These are phyloP conservation scores for Tylopilus subfusipes DNA, from an alignment of 768 basidiomycete genomes.

Conservation along the genomic window DNA sequence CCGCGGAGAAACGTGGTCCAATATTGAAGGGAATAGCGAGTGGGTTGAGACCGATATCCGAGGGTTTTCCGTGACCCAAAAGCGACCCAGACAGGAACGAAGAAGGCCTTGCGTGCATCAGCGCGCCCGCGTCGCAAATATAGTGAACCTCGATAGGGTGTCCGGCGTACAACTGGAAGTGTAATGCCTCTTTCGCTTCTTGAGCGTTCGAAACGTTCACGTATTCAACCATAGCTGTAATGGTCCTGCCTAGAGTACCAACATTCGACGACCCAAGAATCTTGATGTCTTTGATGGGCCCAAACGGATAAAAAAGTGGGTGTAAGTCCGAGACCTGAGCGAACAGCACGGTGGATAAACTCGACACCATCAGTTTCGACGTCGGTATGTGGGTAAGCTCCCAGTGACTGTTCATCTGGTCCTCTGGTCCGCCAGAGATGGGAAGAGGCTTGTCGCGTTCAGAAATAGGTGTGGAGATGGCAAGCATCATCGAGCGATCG, in stretches of 20 bases:
- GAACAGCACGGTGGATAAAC: constrained; percentile 65
- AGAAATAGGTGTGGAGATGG: constrained; percentile 40
- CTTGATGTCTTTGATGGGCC: constrained; percentile 60
- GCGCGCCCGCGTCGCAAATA: constrained; percentile 22
- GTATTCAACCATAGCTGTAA: constrained; percentile 66
- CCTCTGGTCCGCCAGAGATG: constrained; percentile 28
- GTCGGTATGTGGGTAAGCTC: constrained; percentile 40
- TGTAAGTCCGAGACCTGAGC: constrained; percentile 63
- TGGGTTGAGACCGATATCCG: constrained; percentile 30
- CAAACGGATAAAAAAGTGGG: constrained; percentile 73
- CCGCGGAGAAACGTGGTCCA: constrained; percentile 7
- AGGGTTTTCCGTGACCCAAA: constrained; percentile 11
- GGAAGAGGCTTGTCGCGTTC: constrained; percentile 24
- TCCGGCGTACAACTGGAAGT: constrained; percentile 60
- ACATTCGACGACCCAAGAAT: constrained; percentile 38
- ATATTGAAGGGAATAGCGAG: constrained; percentile 32
- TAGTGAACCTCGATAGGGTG: constrained; percentile 39
- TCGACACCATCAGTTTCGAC: constrained; percentile 55
- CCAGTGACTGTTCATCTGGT: constrained; percentile 32
- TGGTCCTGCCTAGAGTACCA: constrained; percentile 36
- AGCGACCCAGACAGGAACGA: constrained; percentile 12
- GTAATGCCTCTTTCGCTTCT: constrained; percentile 61
- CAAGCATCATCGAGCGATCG: constrained; percentile 65
- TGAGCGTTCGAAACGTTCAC: constrained; percentile 48
- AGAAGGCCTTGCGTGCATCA: constrained; percentile 1